Evolutionary conservation across 768 basidiomycete genomes (phyloP), one percentile per base, ranked within the genome.

Genomic region (Lactarius evosmus): DNA sequence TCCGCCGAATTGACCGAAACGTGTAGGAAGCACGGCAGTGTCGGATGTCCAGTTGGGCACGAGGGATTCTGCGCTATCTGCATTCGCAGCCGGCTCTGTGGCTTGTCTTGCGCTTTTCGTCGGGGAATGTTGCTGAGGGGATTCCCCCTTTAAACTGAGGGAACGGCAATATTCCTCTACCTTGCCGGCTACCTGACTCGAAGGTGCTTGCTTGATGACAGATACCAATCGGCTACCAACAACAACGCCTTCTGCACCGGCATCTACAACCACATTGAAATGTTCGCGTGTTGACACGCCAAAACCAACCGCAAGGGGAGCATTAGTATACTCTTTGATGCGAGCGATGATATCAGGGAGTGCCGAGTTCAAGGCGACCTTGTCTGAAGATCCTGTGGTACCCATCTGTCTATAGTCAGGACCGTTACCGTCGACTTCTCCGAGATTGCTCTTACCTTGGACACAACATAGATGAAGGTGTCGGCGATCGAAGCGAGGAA

Each of bases 391-490:
- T 33, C 97, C 97, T 1, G 97, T 99, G 1, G 93, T 97, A 16
- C 97, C 97, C 97, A 99, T 99, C 93, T 89, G 44, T n/a, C 46
- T 46, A 9, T 33, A 30, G 50, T 61, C 16, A 57, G 63, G 27
- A 40, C 49, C 25, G 41, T 36, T 25, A 27, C n/a, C 8, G 33
- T 30, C 33, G 36, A 17, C 22, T 8, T 17, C 2, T 36, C 41
- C 41, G n/a, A 53, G 53, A n/a, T 25, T 25, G 19, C 38, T 30
- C 67, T 76, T 41, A 91, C 94, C 80, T 93, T 96, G 54, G 95
- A 97, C n/a, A 98, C 95, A 53, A 99, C 86, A 74, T 99, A 99
- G 67, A 99, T 93, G 80, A 99, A 98, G 2, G 89, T 87, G 74
- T 99, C 97, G 19, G 97, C 96, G 69, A 99, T 98, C 8, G 88